phyloP scores from a whole-genome alignment of 2,329 filamentous ascomycete genomes.

The Epichloe elymi region DNA sequence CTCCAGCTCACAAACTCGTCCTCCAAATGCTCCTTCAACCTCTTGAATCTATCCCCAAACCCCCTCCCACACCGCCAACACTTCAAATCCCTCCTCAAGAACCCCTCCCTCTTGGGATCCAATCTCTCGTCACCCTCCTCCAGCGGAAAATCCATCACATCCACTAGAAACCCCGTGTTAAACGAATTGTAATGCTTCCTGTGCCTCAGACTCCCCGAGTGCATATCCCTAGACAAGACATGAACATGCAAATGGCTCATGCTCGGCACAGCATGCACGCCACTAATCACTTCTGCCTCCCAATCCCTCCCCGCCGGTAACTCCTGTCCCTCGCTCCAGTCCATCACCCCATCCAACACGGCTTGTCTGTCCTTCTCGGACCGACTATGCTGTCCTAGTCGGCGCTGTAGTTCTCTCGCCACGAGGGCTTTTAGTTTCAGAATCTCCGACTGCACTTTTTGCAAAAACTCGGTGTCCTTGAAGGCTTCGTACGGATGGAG shows the following conservation, averaged over 20 bases:
- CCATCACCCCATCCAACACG: constrained; percentile 45
- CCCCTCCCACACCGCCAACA: constrained; percentile 76
- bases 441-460: constrained; percentile 46
- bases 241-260: constrained; percentile 93
- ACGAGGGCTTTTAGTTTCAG: constrained; percentile 49
- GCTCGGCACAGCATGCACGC: constrained; percentile 75
- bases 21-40: constrained; percentile 62
- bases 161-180: constrained; percentile 70
- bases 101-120: constrained; percentile 41
- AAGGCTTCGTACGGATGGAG: constrained; percentile 70
- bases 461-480: constrained; percentile 55
- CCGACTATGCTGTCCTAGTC: constrained; percentile 48
- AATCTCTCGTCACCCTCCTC: constrained; percentile 49
- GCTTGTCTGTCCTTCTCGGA: constrained; percentile 51
- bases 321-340: constrained; percentile 12
- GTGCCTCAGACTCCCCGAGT: constrained; percentile 58
- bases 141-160: constrained; percentile 68
- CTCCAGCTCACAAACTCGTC: constrained; percentile 68
- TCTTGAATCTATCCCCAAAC: constrained; percentile 62
- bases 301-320: constrained; percentile 67
- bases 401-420: constrained; percentile 60
- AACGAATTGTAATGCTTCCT: constrained; percentile 91
- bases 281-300: constrained; percentile 57
- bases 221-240: constrained; percentile 68
- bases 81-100: constrained; percentile 50